Evolutionary conservation across 2,329 filamentous ascomycete species (phyloP), one percentile per base, ranked within the genome.

Genomic region (Colletotrichum sp.): DNA sequence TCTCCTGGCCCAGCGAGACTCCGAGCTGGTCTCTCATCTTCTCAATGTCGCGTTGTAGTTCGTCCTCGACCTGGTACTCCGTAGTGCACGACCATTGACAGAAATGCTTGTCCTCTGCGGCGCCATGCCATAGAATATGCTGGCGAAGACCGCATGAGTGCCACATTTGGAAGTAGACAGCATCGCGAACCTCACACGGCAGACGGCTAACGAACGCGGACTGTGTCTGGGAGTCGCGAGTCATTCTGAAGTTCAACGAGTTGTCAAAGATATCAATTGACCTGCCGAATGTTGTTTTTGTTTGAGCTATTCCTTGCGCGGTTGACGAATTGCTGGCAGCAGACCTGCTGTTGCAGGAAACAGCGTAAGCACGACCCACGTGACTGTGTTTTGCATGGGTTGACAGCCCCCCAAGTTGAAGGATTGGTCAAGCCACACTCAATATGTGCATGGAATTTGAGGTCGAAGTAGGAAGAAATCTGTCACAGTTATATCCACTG

Each of bases 111-210:
- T 61, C 58, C 16, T 8, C 15, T 2, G 34, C 62, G 60, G 25
- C 28, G 12, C 60, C 27, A 62, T 78, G 77, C 27, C 39, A 73
- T 0, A 77, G 10, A 6, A 78, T 75, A 43, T 78, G 74, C 56
- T 77, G 77, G 13, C 70, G 71, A 4, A 72, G 60, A 10, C 76
- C 74, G 18, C 13, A 34, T 1, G 74, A 60, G 12, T 74, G 70
- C 77, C 77, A 78, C 22, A 76, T 1, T 39, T 78, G 70, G 30
- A 74, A 65, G 43, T 78, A 78, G 22, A 78, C 70, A 15, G 74
- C 70, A 32, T 76, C 76, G 15, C 73, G 77, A 16, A 77, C 56
- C n/a, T 77, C 76, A 18, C 64, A 43, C 16, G 74, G 77, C 25
- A 78, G 34, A 61, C 64, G 32, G 5, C 52, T 65, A 32, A 75